These are phyloP conservation scores for Fusarium multiceps DNA, from an alignment of 2,329 filamentous ascomycete species.

Conservation along the genomic window DNA sequence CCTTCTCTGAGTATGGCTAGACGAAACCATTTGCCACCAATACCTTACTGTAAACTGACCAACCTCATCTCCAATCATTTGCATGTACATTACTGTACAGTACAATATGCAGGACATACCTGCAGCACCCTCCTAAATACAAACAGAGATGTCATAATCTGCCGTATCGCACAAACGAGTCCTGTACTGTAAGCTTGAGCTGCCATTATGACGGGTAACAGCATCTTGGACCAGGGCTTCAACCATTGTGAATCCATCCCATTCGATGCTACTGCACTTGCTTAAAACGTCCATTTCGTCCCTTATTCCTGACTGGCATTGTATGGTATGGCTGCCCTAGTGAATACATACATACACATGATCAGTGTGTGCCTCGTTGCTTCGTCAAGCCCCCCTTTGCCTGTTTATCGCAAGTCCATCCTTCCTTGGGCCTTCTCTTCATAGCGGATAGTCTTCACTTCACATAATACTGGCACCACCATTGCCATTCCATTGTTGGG, in stretches of 20 bases:
- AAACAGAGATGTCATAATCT: conserved; percentile 31
- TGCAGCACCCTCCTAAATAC: conserved; percentile 45
- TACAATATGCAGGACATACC: conserved; percentile 52
- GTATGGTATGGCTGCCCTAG: conserved; percentile 9
- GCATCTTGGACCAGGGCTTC: conserved; percentile 22
- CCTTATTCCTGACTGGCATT: conserved; percentile 9
- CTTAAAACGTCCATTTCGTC: background rate
- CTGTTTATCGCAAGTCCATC: background rate
- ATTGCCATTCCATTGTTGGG: conserved; percentile 20
- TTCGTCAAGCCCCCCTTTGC: conserved; percentile 24
- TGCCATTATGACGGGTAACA: conserved; percentile 33
- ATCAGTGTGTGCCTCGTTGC: conserved; percentile 33
- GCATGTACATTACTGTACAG: conserved; percentile 53
- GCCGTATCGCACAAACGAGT: conserved; percentile 21
- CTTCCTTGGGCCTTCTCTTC: background rate
- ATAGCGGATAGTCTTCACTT: background rate
- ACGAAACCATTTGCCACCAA: conserved; percentile 34
- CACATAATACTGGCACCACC: conserved; percentile 4
- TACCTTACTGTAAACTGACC: background rate
- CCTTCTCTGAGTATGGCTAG: conserved; percentile 22
- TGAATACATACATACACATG: conserved; percentile 21
- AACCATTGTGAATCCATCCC: conserved; percentile 16
- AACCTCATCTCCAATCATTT: conserved; percentile 30
- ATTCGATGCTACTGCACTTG: background rate
- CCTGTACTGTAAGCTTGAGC: conserved; percentile 10